Evolutionary conservation across 1,284 basidiomycete species (phyloP).

Genomic region (Coniferiporia weirii): DNA sequence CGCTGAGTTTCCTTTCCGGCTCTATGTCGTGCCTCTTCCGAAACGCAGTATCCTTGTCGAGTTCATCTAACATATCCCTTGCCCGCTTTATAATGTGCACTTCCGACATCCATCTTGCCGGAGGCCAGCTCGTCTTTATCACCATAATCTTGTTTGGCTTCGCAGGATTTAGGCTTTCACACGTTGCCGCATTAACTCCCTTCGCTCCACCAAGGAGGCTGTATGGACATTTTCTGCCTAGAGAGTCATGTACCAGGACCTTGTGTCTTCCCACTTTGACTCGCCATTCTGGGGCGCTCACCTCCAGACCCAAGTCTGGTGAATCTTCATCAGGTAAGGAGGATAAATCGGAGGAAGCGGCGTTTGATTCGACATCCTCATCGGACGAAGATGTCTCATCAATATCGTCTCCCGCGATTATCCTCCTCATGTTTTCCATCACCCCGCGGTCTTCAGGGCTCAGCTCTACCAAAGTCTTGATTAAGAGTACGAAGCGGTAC

Average conservation of each 20-base stretch:
- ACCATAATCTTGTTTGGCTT: not conserved
- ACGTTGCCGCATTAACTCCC: not conserved
- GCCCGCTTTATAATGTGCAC: not conserved
- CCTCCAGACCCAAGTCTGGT: not conserved
- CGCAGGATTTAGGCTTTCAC: not conserved
- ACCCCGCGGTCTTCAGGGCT: not conserved
- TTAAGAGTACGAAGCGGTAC: not conserved
- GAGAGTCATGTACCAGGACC: not conserved
- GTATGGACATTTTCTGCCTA: not conserved
- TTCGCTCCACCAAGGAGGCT: not conserved
- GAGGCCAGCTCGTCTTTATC: not conserved
- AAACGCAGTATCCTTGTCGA: not conserved
- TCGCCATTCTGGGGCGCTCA: not conserved
- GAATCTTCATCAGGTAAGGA: not conserved
- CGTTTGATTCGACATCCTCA: not conserved
- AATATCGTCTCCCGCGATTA: not conserved
- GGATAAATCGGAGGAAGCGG: not conserved
- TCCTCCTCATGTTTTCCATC: not conserved
- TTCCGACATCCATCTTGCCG: not conserved
- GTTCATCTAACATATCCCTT: not conserved
- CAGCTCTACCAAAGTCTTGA: not conserved
- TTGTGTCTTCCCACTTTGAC: not conserved
- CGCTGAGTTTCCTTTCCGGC: not conserved
- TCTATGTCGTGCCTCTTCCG: not conserved
- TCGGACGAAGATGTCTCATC: not conserved